phyloP scores from a whole-genome alignment of 257 asterid species.

The Penstemon newberryi region DNA sequence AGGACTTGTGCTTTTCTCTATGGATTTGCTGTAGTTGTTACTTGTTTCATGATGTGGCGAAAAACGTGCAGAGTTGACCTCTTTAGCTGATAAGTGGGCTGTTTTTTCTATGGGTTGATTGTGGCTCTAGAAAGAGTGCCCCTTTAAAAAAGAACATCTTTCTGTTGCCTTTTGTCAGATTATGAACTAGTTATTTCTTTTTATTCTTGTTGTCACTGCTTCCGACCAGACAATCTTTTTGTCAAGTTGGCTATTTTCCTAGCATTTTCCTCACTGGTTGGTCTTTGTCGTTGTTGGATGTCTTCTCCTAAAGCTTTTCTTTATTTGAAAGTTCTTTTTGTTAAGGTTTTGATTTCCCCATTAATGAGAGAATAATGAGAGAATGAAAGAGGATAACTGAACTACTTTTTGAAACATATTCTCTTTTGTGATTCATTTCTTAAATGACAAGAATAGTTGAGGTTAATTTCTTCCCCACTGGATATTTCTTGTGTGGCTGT shows the following conservation, averaged over 20 bases:
- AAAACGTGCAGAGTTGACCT: neutral
- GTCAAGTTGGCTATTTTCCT: neutral
- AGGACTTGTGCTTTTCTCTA: neutral
- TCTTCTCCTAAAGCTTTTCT: neutral
- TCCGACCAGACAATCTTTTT: neutral
- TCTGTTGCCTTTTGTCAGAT: neutral
- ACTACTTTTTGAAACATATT: too few species aligned
- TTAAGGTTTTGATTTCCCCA: neutral
- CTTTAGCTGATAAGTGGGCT: neutral
- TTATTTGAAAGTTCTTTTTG: neutral
- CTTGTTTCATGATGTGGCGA: neutral
- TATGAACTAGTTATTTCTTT: neutral
- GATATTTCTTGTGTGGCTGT: neutral
- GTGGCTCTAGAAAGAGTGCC: neutral
- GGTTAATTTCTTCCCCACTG: neutral
- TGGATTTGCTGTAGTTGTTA: neutral
- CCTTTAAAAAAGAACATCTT: neutral
- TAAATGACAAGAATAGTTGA: neutral
- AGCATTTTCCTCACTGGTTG: neutral
- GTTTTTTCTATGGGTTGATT: neutral
- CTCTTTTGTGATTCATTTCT: neutral
- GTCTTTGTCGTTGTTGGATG: constrained; percentile 7
- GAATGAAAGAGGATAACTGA: too few species aligned
- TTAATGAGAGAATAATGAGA: too few species aligned
- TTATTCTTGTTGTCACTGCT: neutral